Evolutionary conservation across 164 flowering plant species (phyloP).

Genomic region (Cinnamomum micranthum): DNA sequence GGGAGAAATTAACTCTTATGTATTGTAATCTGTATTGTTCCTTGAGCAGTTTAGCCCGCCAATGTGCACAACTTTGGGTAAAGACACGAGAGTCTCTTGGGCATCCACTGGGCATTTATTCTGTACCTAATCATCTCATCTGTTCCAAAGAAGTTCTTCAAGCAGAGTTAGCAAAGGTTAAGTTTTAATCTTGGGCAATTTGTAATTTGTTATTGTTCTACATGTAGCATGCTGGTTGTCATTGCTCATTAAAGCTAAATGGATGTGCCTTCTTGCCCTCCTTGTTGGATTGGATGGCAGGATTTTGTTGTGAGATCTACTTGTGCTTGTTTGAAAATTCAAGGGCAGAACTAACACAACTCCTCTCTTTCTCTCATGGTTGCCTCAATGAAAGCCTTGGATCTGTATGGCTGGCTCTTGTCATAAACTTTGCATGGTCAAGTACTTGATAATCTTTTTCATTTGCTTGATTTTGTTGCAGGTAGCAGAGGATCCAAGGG

Average conservation of each 20-base stretch:
- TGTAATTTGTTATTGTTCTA: neutral
- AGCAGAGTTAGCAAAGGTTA: constrained; percentile 49
- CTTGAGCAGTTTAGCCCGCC: constrained; percentile 84
- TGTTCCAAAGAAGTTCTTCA: constrained; percentile 51
- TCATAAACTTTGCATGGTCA: neutral
- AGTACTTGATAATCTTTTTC: neutral
- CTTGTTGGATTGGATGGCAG: neutral
- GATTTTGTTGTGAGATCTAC: no score
- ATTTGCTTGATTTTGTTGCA: constrained; percentile 16
- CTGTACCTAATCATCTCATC: constrained; percentile 38
- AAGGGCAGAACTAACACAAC: no score
- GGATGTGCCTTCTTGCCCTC: neutral
- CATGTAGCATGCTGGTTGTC: neutral
- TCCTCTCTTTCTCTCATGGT: no score
- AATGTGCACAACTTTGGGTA: constrained; percentile 94
- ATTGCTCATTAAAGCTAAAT: neutral
- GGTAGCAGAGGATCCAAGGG: constrained; percentile 55
- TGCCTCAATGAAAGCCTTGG: no score
- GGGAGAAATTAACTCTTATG: neutral
- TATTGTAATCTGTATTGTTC: neutral
- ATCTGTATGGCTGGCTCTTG: neutral
- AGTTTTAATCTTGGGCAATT: neutral
- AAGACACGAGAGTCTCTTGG: constrained; percentile 91
- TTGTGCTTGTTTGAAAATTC: no score
- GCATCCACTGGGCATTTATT: constrained; percentile 69